These are phyloP conservation scores for Trichosporon coremiiforme DNA, from an alignment of 1,284 basidiomycete species.

Conservation along the genomic window DNA sequence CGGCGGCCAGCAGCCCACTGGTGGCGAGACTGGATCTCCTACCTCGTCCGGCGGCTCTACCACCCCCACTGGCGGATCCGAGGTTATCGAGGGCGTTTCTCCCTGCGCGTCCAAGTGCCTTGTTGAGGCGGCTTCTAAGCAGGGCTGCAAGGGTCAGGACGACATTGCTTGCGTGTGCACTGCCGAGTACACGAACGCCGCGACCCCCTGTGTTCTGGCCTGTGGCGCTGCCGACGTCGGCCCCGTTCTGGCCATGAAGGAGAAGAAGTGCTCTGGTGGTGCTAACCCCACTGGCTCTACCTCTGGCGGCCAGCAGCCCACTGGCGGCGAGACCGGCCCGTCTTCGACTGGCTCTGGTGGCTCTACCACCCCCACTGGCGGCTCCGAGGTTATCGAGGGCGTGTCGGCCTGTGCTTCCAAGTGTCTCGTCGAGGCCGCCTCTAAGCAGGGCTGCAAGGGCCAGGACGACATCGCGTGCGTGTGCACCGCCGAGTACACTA, in stretches of 20 bases:
- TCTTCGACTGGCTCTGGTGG: too few species aligned
- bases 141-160: conserved; percentile 13
- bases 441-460: conserved; percentile 13
- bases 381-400: too few species aligned
- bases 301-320: background rate
- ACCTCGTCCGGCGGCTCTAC: background rate
- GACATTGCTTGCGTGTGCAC: conserved; percentile 22
- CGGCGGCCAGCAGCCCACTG: background rate
- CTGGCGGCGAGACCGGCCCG: too few species aligned
- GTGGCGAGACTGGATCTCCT: background rate
- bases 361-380: too few species aligned
- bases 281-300: background rate
- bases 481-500: conserved; percentile 4
- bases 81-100: background rate
- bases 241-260: conserved; percentile 15
- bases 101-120: conserved; percentile 12
- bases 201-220: conserved; percentile 11
- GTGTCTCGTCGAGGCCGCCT: conserved; percentile 10
- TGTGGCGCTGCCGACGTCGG: background rate
- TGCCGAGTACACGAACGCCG: background rate
- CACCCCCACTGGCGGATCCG: background rate
- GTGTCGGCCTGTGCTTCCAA: background rate
- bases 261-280: conserved; percentile 1
- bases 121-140: background rate
- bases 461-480: conserved; percentile 17